These are phyloP conservation scores for Hypericum perforatum DNA, from an alignment of 345 rosid genomes.

Conservation along the genomic window DNA sequence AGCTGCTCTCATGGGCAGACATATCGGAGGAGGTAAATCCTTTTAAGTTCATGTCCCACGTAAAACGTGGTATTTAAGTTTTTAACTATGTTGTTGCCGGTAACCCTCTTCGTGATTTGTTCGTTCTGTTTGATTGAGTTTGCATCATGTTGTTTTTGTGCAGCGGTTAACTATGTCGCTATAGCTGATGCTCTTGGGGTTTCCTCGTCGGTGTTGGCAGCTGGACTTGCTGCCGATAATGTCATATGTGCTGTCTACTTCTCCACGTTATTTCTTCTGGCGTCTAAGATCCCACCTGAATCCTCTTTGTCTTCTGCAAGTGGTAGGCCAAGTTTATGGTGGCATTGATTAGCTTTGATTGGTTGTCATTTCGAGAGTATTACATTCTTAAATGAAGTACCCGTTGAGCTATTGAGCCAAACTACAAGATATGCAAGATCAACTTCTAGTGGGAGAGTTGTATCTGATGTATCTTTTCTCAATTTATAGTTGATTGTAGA, in stretches of 20 bases:
- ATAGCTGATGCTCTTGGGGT: slow-evolving; percentile 58
- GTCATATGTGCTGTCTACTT: slow-evolving; percentile 81
- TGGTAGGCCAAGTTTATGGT: slow-evolving; percentile 22
- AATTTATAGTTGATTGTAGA: no score
- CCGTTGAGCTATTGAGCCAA: no score
- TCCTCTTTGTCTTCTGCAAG: slow-evolving; percentile 24
- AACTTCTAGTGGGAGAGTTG: no score
- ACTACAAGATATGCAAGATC: no score
- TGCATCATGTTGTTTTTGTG: slow-evolving; percentile 5
- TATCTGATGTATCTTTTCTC: no score
- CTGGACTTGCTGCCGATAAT: slow-evolving; percentile 89
- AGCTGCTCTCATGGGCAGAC: slow-evolving; percentile 85
- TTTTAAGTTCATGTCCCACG: no score
- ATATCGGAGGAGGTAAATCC: slow-evolving; percentile 41
- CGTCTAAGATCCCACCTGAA: slow-evolving; percentile 64
- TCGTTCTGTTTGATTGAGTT: no score
- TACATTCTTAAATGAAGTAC: no score
- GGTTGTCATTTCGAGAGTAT: neutral
- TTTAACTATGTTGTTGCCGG: neutral
- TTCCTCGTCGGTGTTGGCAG: slow-evolving; percentile 63
- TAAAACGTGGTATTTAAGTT: neutral
- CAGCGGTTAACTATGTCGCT: slow-evolving; percentile 84
- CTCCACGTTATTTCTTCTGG: slow-evolving; percentile 65
- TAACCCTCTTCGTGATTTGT: no score
- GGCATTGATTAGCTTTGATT: neutral